A percentile compares a stretch with the other conserved stretches of the same genome.
Conservation (phyloP, 129 eudicot species). For the Logfia minima region DNA sequence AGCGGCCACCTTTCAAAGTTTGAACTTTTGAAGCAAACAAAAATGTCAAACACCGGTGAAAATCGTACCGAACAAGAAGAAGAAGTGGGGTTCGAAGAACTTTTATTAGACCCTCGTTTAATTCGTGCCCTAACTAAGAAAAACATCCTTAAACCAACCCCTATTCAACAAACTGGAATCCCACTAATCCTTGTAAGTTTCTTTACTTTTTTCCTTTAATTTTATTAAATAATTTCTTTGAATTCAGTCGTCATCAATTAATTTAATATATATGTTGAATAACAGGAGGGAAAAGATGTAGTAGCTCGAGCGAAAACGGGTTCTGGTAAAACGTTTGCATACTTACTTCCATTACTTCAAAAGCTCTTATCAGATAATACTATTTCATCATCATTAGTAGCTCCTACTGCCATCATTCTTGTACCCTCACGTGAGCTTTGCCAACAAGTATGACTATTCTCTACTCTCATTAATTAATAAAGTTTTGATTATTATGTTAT, state of each 20-base stretch:
- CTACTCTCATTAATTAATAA: not conserved
- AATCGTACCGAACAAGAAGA: constrained; percentile 19
- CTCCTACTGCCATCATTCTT: constrained; percentile 65
- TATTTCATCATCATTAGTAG: constrained; percentile 44
- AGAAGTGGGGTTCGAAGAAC: constrained; percentile 62
- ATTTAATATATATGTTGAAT: not conserved
- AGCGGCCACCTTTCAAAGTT: not conserved
- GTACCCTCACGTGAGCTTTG: constrained; percentile 88
- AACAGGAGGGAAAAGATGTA: constrained; percentile 85
- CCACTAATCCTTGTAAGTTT: constrained; percentile 70
- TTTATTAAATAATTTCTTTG: not conserved
- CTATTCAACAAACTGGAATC: constrained; percentile 75
- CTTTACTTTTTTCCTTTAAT: not conserved
- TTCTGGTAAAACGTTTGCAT: constrained; percentile 93
- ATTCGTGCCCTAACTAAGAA: constrained; percentile 78
- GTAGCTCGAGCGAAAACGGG: constrained; percentile 96
- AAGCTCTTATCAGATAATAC: constrained; percentile 56
- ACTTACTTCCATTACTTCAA: constrained; percentile 85
- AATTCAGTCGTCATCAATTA: not conserved
- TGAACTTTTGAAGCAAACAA: not conserved
- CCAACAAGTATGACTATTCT: constrained; percentile 53
- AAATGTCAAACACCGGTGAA: constrained; percentile 30
- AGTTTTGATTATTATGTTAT: not conserved
- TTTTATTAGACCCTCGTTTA: constrained; percentile 82
- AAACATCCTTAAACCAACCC: constrained; percentile 69